Evolutionary conservation across 768 basidiomycete genomes (phyloP).

Genomic region (Macrolepiota fuliginosa): DNA sequence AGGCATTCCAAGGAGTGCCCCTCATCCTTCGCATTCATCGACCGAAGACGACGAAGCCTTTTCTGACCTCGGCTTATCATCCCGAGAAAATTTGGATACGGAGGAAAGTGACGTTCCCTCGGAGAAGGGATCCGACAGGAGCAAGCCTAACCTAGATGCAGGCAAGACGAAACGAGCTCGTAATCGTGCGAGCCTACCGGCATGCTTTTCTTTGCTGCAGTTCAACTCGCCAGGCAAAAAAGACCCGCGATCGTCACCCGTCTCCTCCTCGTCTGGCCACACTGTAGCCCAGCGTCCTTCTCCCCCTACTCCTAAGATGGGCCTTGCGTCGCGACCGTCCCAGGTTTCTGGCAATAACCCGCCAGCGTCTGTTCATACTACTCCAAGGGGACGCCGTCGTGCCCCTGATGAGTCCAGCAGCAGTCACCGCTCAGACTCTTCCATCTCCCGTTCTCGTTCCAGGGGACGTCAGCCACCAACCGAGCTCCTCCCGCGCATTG

Average conservation of each 20-base stretch:
- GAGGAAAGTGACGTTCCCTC: constrained; percentile 27
- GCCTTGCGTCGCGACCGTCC: constrained; percentile 27
- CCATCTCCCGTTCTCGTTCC: constrained; percentile 40
- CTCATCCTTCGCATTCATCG: constrained; percentile 35
- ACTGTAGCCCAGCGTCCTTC: constrained; percentile 45
- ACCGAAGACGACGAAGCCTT: constrained; percentile 46
- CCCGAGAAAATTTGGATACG: constrained; percentile 33
- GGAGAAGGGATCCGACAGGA: constrained; percentile 22
- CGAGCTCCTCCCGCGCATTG: constrained; percentile 2
- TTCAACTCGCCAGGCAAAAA: constrained; percentile 35
- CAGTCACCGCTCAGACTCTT: constrained; percentile 29
- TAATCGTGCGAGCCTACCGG: constrained; percentile 72
- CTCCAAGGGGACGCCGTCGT: constrained; percentile 54
- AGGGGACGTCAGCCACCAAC: constrained; percentile 29
- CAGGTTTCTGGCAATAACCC: constrained; percentile 19
- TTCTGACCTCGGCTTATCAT: constrained; percentile 38
- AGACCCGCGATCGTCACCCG: constrained; percentile 34
- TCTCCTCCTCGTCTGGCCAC: constrained; percentile 46
- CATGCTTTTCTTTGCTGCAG: constrained; percentile 73
- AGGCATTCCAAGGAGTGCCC: constrained; percentile 41
- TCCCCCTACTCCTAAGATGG: constrained; percentile 60
- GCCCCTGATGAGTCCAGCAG: constrained; percentile 31
- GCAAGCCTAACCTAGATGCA: constrained; percentile 23
- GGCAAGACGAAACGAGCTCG: constrained; percentile 48
- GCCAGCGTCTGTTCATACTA: constrained; percentile 32